These are phyloP conservation scores for Bipolaris bicolor DNA, from an alignment of 2,329 filamentous ascomycete species.

Conservation along the genomic window DNA sequence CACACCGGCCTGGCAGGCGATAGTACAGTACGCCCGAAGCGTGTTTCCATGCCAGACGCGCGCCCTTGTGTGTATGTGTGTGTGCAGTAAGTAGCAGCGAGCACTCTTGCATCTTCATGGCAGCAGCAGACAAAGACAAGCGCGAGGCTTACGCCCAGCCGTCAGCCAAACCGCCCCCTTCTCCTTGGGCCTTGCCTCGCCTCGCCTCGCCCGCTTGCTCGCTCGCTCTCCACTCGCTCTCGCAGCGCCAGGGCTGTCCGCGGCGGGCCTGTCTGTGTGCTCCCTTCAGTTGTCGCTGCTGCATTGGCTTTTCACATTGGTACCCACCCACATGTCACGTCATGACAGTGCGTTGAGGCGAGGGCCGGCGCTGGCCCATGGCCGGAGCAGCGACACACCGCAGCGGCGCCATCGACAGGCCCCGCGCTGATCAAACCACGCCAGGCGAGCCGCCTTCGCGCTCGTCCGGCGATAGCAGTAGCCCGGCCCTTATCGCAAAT, in stretches of 20 bases:
- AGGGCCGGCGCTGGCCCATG: conserved; percentile 9
- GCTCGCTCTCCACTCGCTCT: too few relatives aligned
- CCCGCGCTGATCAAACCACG: conserved; percentile 41
- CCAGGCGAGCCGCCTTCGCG: conserved; percentile 22
- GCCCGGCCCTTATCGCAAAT: conserved; percentile 18
- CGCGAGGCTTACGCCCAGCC: neutral
- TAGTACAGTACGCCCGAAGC: too few relatives aligned
- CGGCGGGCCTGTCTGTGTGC: too few relatives aligned
- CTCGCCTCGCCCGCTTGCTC: too few relatives aligned
- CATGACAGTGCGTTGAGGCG: conserved; percentile 4
- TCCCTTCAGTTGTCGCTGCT: neutral
- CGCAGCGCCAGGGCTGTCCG: too few relatives aligned
- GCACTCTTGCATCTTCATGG: too few relatives aligned
- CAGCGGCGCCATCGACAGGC: conserved; percentile 13
- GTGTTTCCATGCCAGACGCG: too few relatives aligned
- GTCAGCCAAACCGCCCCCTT: neutral
- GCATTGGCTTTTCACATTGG: neutral
- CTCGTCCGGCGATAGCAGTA: conserved; percentile 36
- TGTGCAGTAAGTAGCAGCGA: too few relatives aligned
- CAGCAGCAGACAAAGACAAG: neutral
- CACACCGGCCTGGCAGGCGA: neutral
- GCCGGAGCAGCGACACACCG: conserved; percentile 29
- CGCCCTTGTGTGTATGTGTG: too few relatives aligned
- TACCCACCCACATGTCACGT: conserved; percentile 1
- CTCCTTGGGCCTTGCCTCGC: too few relatives aligned